A percentile compares a stretch with the other conserved stretches of the same genome.
These are phyloP conservation scores for Aureobasidium sp. DNA, from an alignment of 2,329 filamentous ascomycete species.

Conservation along the genomic window DNA sequence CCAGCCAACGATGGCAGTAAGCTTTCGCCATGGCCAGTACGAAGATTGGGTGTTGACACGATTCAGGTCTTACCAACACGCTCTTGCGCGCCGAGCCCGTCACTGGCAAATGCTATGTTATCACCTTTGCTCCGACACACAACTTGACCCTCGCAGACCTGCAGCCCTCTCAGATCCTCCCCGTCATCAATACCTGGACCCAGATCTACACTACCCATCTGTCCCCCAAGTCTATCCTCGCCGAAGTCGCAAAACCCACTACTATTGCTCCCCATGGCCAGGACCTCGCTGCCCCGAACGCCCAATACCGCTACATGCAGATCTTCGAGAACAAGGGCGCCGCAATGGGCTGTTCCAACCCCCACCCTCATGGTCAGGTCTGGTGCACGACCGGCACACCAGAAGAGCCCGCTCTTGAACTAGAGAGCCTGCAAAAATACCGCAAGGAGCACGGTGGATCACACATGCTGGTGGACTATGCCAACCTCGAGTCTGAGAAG, in stretches of 20 bases:
- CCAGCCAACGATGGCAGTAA: slow-evolving; percentile 44
- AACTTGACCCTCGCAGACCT: slow-evolving; percentile 92
- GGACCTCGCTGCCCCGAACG: slow-evolving; percentile 48
- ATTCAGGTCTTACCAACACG: slow-evolving; percentile 61
- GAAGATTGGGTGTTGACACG: not conserved
- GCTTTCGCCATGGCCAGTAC: slow-evolving; percentile 14
- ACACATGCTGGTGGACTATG: slow-evolving; percentile 82
- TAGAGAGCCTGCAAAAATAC: slow-evolving; percentile 74
- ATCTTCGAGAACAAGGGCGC: slow-evolving; percentile 99
- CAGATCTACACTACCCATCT: slow-evolving; percentile 80
- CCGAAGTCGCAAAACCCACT: slow-evolving; percentile 38
- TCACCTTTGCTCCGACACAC: slow-evolving; percentile 88
- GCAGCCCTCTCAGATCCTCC: slow-evolving; percentile 65
- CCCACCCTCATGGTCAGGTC: slow-evolving; percentile 92
- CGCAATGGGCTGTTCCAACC: slow-evolving; percentile 98
- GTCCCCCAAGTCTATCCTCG: slow-evolving; percentile 62
- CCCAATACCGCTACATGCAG: slow-evolving; percentile 93
- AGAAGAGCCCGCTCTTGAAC: slow-evolving; percentile 77
- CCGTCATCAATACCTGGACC: slow-evolving; percentile 85
- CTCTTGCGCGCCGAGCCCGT: slow-evolving; percentile 79
- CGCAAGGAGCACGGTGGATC: slow-evolving; percentile 61
- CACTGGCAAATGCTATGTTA: slow-evolving; percentile 92
- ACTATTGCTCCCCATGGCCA: slow-evolving; percentile 41
- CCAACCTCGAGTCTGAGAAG: slow-evolving; percentile 71
- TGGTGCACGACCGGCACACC: slow-evolving; percentile 91